phyloP scores from a whole-genome alignment of 768 basidiomycete species.

The Phylloporus rhodoxanthus region DNA sequence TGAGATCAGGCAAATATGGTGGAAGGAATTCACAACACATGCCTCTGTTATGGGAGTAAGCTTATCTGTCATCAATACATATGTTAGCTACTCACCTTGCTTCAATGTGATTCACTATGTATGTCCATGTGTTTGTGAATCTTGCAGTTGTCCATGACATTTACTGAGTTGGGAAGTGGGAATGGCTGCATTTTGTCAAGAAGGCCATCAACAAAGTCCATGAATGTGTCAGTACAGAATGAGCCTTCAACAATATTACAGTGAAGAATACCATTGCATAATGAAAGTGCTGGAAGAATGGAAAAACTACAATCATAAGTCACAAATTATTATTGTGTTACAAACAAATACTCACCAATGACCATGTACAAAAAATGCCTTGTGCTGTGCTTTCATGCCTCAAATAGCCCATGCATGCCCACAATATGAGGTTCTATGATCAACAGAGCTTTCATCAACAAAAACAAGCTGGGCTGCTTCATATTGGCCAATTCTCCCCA shows the following conservation, averaged over 20 bases:
- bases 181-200: not conserved
- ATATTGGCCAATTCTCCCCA: not conserved
- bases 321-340: too few relatives aligned
- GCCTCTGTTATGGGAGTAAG: not conserved
- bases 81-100: too few relatives aligned
- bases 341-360: not conserved
- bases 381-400: not conserved
- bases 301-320: not conserved
- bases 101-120: not conserved
- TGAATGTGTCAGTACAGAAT: not conserved
- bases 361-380: not conserved
- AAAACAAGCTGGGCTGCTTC: not conserved
- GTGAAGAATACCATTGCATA: not conserved
- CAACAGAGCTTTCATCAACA: not conserved
- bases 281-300: conserved; percentile 1
- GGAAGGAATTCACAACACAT: not conserved
- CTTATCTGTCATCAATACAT: not conserved
- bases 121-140: conserved; percentile 3
- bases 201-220: not conserved
- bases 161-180: not conserved
- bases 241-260: conserved; percentile 1
- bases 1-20: not conserved
- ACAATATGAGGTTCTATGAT: not conserved
- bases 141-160: conserved; percentile 4
- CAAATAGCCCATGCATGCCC: not conserved